These are phyloP conservation scores for Catunica adiposa DNA, from an alignment of 2,329 filamentous ascomycete species.

Conservation along the genomic window DNA sequence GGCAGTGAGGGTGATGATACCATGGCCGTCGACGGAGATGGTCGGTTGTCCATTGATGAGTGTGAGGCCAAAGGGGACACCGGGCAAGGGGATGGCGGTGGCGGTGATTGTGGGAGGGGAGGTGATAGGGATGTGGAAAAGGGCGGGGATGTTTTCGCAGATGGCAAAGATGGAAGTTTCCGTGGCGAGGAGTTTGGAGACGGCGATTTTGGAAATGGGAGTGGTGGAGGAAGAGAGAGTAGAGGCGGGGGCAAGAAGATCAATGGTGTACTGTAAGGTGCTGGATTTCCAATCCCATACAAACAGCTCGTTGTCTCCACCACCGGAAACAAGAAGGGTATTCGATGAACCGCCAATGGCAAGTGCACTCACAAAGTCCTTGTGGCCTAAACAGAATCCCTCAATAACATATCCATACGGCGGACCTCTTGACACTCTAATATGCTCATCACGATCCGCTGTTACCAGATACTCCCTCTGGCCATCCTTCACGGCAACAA, in stretches of 20 bases:
- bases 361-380: slow-evolving; percentile 65
- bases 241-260: slow-evolving; percentile 26
- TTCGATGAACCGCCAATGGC: slow-evolving; percentile 41
- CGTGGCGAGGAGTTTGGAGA: slow-evolving; percentile 21
- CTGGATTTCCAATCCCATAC: slow-evolving; percentile 66
- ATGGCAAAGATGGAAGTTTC: slow-evolving; percentile 24
- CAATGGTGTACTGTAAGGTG: slow-evolving; percentile 35
- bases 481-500: slow-evolving; percentile 32
- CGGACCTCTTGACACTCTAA: slow-evolving; percentile 66
- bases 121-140: slow-evolving; percentile 47
- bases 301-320: slow-evolving; percentile 63
- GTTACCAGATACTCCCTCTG: slow-evolving; percentile 35
- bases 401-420: slow-evolving; percentile 83
- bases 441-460: slow-evolving; percentile 50
- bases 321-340: slow-evolving; percentile 64
- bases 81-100: slow-evolving; percentile 19
- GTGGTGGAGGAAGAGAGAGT: background rate
- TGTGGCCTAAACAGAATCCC: slow-evolving; percentile 75
- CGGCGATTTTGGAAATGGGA: slow-evolving; percentile 29
- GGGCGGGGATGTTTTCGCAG: slow-evolving; percentile 36
- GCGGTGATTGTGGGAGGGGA: slow-evolving; percentile 34
- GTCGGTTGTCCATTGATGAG: slow-evolving; percentile 27
- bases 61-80: slow-evolving; percentile 16
- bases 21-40: slow-evolving; percentile 16
- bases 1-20: slow-evolving; percentile 15